These are phyloP conservation scores for Penicillium expansum DNA, from an alignment of 2,329 filamentous ascomycete species.

Conservation along the genomic window DNA sequence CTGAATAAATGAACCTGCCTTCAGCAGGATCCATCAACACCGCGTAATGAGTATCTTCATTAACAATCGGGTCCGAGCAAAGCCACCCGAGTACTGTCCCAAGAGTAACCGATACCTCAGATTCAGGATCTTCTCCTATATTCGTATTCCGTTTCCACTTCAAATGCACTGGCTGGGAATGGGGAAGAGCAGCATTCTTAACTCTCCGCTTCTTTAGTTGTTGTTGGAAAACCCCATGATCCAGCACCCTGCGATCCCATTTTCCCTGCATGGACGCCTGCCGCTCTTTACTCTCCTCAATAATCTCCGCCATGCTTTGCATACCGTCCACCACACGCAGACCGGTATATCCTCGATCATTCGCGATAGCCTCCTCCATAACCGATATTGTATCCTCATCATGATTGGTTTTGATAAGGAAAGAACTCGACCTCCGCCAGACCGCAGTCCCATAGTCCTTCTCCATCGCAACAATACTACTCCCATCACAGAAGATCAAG, in stretches of 20 bases:
- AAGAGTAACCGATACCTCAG: constrained; percentile 27
- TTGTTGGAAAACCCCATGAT: constrained; percentile 10
- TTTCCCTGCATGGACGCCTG: constrained; percentile 38
- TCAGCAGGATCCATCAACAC: constrained; percentile 55
- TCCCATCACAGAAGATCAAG: constrained; percentile 54
- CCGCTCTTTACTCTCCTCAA: constrained; percentile 37
- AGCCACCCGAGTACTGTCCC: constrained; percentile 50
- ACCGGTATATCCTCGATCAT: constrained; percentile 19
- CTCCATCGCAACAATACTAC: constrained; percentile 51
- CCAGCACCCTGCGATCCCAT: constrained; percentile 35
- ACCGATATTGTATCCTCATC: constrained; percentile 37
- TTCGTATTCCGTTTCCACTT: constrained; percentile 9
- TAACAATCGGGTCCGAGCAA: constrained; percentile 52
- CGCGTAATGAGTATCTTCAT: constrained; percentile 58
- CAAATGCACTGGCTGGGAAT: constrained; percentile 4
- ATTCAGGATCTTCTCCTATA: constrained; percentile 7
- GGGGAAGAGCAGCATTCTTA: constrained; percentile 8
- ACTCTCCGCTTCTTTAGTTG: neutral
- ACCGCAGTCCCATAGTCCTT: constrained; percentile 53
- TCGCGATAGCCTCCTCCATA: constrained; percentile 19
- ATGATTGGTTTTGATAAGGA: constrained; percentile 59
- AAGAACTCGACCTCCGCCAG: constrained; percentile 47
- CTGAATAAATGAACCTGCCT: constrained; percentile 51
- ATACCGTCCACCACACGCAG: constrained; percentile 17
- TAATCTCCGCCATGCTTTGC: constrained; percentile 25